Conservation (phyloP, 2,329 filamentous ascomycete genomes). For the Talaromyces sp. region DNA sequence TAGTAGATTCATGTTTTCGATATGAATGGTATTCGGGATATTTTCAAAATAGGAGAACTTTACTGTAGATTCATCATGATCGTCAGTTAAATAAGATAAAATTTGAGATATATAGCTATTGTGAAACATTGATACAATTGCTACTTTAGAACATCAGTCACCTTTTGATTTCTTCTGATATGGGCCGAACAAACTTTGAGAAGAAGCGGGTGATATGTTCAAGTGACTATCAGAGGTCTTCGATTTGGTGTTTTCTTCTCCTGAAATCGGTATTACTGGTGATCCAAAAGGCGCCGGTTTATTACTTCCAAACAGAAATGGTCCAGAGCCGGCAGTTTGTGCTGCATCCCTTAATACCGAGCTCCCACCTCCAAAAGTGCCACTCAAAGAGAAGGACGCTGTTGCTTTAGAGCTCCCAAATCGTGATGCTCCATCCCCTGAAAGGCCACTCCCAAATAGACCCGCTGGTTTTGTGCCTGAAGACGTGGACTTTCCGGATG, state of each 20-base stretch:
- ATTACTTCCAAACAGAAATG: neutral
- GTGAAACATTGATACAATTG: neutral
- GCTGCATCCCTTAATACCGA: neutral
- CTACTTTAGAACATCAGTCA: neutral
- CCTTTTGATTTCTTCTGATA: neutral
- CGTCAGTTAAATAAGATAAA: neutral
- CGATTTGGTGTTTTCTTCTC: neutral
- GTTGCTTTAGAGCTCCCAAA: neutral
- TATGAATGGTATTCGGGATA: neutral
- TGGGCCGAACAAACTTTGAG: neutral
- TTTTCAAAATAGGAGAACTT: neutral
- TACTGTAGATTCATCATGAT: neutral
- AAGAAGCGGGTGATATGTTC: neutral
- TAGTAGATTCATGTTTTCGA: neutral
- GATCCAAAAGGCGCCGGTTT: neutral
- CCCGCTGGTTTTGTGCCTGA: neutral
- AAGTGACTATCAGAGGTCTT: neutral
- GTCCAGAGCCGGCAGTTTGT: neutral
- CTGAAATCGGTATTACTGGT: neutral
- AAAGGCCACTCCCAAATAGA: neutral
- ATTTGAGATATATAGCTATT: neutral
- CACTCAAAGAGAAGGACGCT: neutral
- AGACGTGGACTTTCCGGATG: neutral
- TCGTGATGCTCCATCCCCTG: neutral
- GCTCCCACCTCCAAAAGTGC: neutral